Base-by-base conservation (phyloP, 495 filamentous ascomycete species). In the Penicillium fimorum region DNA sequence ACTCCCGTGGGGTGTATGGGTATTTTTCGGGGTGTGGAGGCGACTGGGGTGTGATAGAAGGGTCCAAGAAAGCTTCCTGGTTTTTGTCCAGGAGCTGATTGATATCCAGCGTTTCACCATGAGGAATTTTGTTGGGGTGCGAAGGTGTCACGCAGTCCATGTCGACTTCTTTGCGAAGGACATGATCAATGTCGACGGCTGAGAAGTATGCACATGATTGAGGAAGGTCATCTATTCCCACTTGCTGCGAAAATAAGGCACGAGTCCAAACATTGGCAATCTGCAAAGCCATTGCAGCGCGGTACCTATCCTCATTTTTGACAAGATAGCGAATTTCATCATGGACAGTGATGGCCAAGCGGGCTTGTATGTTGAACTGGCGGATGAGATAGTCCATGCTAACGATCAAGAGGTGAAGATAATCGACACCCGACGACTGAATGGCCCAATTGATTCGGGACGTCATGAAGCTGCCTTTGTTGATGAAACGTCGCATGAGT, bases 371-470 rank as follows among this genome's bases (percentile, higher is more conserved):
- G 67, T 91, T 92, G 75, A 88, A 97, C 18, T 84, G 87, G n/a
- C 90, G 81, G 53, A 86, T 87, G 7, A 98, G 82, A 67, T 96
- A 94, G 67, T 97, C 92, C 94, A 98, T 99, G 25, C 84, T 79
- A 17, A 97, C 83, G 55, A 99, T 90, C 22, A 99, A 76, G 10
- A 99, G 87, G 63, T 99, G 94, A 11, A 99, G 83, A 72, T 99
- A 99, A 72, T 99, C 94, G 12, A 97, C 94, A 30, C 94, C 94
- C 8, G 89, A 94, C 3, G 91, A 96, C 62, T 99, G 94, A 59
- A 99, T 97, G 18, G 94, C 94, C 94, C 94, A 99, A 68, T 99
- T 99, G 75, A 99, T 96, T 17, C 94, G 85, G 33, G 89, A 94
- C 3, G 95, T 95, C 76, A 99, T 88, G 74, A 93, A 99, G 45